Conservation (phyloP, 306 rosid species). For the Pyrus pyrifolia region DNA sequence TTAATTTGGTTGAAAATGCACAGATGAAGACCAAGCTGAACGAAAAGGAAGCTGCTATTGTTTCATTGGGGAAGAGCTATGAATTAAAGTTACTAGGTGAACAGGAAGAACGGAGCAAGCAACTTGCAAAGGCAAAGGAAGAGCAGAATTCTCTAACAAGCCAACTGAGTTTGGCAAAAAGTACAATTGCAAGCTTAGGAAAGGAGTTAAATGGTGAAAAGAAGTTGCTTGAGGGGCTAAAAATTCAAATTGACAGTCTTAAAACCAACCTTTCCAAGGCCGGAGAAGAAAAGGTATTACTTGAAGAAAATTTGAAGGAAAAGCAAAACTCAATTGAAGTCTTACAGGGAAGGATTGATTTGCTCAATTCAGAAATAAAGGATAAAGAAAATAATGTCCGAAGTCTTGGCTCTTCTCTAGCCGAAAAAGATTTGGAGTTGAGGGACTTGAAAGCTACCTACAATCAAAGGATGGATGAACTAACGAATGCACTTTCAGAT, state of each 20-base stretch:
- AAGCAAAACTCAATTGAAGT: conserved; percentile 23
- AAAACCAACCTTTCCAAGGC: conserved; percentile 29
- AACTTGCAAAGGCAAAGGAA: conserved; percentile 58
- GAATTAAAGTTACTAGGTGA: conserved; percentile 55
- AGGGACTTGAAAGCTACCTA: conserved; percentile 40
- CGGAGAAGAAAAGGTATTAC: conserved; percentile 35
- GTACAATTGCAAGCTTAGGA: conserved; percentile 42
- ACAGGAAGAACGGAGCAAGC: conserved; percentile 57
- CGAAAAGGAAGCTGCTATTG: conserved; percentile 62
- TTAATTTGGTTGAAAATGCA: conserved; percentile 24
- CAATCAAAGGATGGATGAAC: conserved; percentile 45
- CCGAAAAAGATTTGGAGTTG: conserved; percentile 63
- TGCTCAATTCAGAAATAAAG: conserved; percentile 47
- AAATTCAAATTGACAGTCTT: conserved; percentile 44
- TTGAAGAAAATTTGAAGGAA: conserved; percentile 37
- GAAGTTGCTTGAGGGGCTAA: conserved; percentile 44
- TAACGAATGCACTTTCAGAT: conserved; percentile 37
- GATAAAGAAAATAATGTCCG: conserved; percentile 41
- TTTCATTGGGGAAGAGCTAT: conserved; percentile 48
- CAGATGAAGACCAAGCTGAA: conserved; percentile 62
- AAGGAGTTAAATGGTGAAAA: conserved; percentile 58
- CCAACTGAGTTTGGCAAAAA: conserved; percentile 52
- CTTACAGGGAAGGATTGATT: conserved; percentile 42
- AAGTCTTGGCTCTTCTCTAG: conserved; percentile 54
- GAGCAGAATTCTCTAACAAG: conserved; percentile 46